phyloP scores from a whole-genome alignment of 2,329 filamentous ascomycete species.

The Ascochyta rabiei region DNA sequence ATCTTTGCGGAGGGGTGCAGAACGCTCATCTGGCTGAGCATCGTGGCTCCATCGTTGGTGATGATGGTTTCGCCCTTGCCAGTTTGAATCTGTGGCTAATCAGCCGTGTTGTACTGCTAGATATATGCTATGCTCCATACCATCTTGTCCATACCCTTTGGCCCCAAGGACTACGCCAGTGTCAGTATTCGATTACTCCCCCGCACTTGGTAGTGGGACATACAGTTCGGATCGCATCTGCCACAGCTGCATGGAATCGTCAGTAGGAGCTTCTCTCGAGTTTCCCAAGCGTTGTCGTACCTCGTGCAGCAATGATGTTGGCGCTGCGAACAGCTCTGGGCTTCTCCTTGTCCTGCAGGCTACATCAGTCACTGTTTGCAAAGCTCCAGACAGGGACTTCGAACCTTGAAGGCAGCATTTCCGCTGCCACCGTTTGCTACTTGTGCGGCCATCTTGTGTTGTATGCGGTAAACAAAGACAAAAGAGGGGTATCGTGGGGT shows the following conservation, averaged over 20 bases:
- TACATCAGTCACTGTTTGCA: slow-evolving; percentile 50
- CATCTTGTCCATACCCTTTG: slow-evolving; percentile 99
- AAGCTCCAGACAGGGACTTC: slow-evolving; percentile 11
- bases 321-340: slow-evolving; percentile 93
- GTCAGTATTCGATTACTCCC: slow-evolving; percentile 32
- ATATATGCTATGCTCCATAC: slow-evolving; percentile 41
- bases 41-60: slow-evolving; percentile 99
- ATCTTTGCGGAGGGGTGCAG: slow-evolving; percentile 99
- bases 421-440: slow-evolving; percentile 50
- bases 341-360: slow-evolving; percentile 84
- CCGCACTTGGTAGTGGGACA: slow-evolving; percentile 36
- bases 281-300: slow-evolving; percentile 57
- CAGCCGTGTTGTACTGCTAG: background rate
- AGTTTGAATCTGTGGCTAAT: slow-evolving; percentile 71
- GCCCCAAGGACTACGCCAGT: slow-evolving; percentile 73
- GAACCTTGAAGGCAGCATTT: slow-evolving; percentile 72
- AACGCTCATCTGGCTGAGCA: slow-evolving; percentile 98
- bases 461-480: slow-evolving; percentile 17
- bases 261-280: slow-evolving; percentile 21
- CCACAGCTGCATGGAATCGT: slow-evolving; percentile 69
- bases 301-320: slow-evolving; percentile 97
- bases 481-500: slow-evolving; percentile 31
- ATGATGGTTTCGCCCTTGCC: slow-evolving; percentile 98
- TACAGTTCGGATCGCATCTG: slow-evolving; percentile 93
- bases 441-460: slow-evolving; percentile 43